A percentile compares a stretch with the other conserved stretches of the same genome.
phyloP scores from a whole-genome alignment of 108 stramenopile species.

The Bacterosira constricta region DNA sequence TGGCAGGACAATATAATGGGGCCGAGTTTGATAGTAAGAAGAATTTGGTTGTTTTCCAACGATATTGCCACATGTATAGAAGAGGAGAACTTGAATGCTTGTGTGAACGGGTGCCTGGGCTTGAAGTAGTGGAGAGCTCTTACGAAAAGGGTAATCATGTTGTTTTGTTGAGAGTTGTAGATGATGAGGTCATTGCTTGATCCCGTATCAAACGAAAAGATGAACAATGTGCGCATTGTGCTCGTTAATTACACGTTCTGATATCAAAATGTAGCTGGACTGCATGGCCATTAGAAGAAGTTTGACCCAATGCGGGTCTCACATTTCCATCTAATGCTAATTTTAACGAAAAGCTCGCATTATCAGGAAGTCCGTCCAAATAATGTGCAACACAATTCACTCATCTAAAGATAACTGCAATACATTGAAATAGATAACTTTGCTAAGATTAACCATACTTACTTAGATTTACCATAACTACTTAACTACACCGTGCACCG shows the following conservation, averaged over 20 bases:
- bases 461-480: too few species aligned
- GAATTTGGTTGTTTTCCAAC: slow-evolving; percentile 92
- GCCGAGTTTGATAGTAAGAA: slow-evolving; percentile 83
- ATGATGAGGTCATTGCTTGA: neutral
- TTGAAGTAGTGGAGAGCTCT: slow-evolving; percentile 65
- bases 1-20: slow-evolving; percentile 69
- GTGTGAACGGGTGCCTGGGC: slow-evolving; percentile 52
- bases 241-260: neutral
- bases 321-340: too few species aligned
- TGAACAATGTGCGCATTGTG: neutral
- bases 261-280: neutral
- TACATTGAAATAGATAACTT: too few species aligned
- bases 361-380: too few species aligned
- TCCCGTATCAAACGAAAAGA: neutral
- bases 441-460: too few species aligned
- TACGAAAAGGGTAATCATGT: slow-evolving; percentile 87
- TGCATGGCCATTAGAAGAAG: neutral
- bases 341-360: too few species aligned
- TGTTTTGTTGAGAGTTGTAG: slow-evolving; percentile 60
- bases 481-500: too few species aligned
- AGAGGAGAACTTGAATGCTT: slow-evolving; percentile 93
- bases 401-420: too few species aligned
- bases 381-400: too few species aligned
- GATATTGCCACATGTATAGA: slow-evolving; percentile 97
- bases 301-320: too few species aligned